Evolutionary conservation across 1,284 basidiomycete species (phyloP), one percentile per base, ranked within the genome.

Genomic region (Macrocystidia cucumis): DNA sequence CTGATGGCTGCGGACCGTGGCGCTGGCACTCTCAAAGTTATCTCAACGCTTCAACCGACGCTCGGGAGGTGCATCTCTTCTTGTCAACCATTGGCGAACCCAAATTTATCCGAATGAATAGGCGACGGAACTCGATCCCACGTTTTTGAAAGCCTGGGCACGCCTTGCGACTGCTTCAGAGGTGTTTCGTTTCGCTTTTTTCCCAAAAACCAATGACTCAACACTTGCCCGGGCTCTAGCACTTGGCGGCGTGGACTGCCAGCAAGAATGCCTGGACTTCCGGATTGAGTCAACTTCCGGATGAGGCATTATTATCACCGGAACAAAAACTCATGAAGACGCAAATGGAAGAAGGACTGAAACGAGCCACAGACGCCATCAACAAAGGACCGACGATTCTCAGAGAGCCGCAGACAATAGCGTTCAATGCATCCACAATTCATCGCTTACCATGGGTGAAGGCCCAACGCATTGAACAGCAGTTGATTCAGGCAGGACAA

Each of bases 141-240:
- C 42, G 8, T 60, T 56, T 32, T 43, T 49, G 20, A 61, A 60
- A 40, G 57, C 51, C 16, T 59, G 57, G 56, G 55, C 45, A 29
- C 49, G 59, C 34, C 41, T 55, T 27, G 56, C 43, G 9, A 52
- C 47, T 11, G 54, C 53, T 19, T 36, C 40, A 11, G 44, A 49
- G 37, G 59, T 58, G 28, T n/a, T n/a, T n/a, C 35, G 39, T 25
- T 38, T 17, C 9, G 30, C 26, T 28, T 16, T 26, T 27, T 30
- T n/a, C 8, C 4, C 11, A 14, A 9, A 29, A 22, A 29, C 17
- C 26, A 23, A 11, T 4, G 9, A 11, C 16, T n/a, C 35, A 9
- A n/a, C 18, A 13, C 18, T 12, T 29, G 13, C 5, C 14, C 22
- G 54, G 52, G 44, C 39, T 14, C 43, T 58, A n/a, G 24, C 38